Conservation (phyloP, 1,284 basidiomycete genomes). For the Rhodotorula sp. region DNA sequence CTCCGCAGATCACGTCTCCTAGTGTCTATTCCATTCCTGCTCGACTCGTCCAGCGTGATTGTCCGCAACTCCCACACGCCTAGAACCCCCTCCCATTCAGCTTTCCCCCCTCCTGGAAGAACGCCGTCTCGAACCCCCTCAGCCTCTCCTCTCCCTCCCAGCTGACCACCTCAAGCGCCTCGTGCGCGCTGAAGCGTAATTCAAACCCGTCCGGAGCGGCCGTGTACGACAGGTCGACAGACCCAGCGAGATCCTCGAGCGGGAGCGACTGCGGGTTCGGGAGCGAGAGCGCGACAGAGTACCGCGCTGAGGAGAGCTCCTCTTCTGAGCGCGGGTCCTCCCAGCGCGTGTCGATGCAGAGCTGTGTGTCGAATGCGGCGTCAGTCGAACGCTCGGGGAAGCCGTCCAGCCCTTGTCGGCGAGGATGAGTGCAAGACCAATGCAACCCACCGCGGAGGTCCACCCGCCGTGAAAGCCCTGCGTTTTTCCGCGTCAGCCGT, state of each 20-base stretch:
- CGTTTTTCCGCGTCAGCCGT: neutral
- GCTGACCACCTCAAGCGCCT: constrained; percentile 20
- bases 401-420: neutral
- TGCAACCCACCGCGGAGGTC: constrained; percentile 12
- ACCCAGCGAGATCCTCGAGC: constrained; percentile 19
- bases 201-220: constrained; percentile 29
- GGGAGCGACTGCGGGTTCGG: constrained; percentile 21
- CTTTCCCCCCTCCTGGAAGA: constrained; percentile 28
- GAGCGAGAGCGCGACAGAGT: constrained; percentile 15
- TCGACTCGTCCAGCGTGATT: too few relatives aligned
- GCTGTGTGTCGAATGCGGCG: neutral
- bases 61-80: too few relatives aligned
- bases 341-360: constrained; percentile 13
- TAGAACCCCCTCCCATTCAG: constrained; percentile 18
- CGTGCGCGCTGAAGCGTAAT: constrained; percentile 6
- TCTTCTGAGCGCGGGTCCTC: constrained; percentile 23
- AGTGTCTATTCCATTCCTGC: too few relatives aligned
- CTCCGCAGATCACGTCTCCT: too few relatives aligned
- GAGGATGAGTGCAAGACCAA: neutral
- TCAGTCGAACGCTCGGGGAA: neutral
- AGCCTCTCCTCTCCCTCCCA: constrained; percentile 33
- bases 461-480: constrained; percentile 31
- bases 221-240: constrained; percentile 29
- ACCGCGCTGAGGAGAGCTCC: neutral
- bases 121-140: constrained; percentile 27